Evolutionary conservation across 495 filamentous ascomycete genomes (phyloP).

Genomic region (Xylaria bambusicola): DNA sequence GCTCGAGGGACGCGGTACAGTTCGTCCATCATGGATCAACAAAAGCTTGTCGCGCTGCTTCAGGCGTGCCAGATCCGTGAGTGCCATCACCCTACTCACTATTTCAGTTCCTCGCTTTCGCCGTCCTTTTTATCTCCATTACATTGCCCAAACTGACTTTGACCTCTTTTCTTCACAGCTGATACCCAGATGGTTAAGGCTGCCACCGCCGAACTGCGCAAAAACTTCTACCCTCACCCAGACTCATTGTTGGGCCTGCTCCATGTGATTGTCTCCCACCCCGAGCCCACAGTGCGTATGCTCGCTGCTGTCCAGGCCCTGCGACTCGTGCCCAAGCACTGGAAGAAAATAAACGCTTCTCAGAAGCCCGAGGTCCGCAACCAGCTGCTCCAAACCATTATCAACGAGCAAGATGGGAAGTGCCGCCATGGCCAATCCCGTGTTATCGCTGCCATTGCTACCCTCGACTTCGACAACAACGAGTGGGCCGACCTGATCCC

Average conservation of each 20-base stretch:
- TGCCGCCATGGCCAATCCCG: slow-evolving; percentile 85
- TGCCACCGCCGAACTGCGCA: slow-evolving; percentile 85
- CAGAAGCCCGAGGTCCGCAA: slow-evolving; percentile 76
- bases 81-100: slow-evolving; percentile 31
- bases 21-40: slow-evolving; percentile 63
- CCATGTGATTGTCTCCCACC: slow-evolving; percentile 77
- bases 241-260: slow-evolving; percentile 80
- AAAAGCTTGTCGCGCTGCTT: slow-evolving; percentile 71
- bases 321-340: slow-evolving; percentile 82
- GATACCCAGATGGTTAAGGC: slow-evolving; percentile 82
- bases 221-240: slow-evolving; percentile 86
- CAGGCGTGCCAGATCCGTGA: slow-evolving; percentile 74
- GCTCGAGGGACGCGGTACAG: slow-evolving; percentile 5
- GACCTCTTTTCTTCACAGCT: slow-evolving; percentile 46
- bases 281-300: slow-evolving; percentile 73
- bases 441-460: slow-evolving; percentile 83
- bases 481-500: slow-evolving; percentile 84
- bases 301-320: slow-evolving; percentile 86
- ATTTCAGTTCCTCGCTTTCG: neutral
- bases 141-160: slow-evolving; percentile 17
- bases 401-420: slow-evolving; percentile 71
- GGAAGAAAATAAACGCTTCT: slow-evolving; percentile 60
- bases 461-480: slow-evolving; percentile 80
- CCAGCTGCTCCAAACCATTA: slow-evolving; percentile 76
- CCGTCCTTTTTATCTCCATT: neutral